Evolutionary conservation across 106 monocot genomes (phyloP).

Genomic region (Apostasia ramifera): DNA sequence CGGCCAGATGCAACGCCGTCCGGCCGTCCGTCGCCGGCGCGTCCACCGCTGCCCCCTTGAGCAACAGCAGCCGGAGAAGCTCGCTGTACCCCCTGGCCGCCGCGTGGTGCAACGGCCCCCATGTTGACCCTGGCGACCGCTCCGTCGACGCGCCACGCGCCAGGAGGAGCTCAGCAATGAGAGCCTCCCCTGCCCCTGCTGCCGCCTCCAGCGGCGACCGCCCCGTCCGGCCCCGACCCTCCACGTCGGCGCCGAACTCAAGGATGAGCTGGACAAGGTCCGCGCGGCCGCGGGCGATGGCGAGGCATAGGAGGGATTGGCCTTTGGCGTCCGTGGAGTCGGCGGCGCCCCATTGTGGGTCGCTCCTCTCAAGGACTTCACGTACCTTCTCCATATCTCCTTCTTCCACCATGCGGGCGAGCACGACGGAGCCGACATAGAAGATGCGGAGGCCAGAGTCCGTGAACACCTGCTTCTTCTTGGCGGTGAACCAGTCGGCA

Average conservation of each 20-base stretch:
- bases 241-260: slow-evolving; percentile 39
- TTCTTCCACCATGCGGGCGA: slow-evolving; percentile 25
- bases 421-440: slow-evolving; percentile 47
- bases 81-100: slow-evolving; percentile 33
- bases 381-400: slow-evolving; percentile 36
- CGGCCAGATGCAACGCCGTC: slow-evolving; percentile 42
- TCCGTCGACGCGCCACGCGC: slow-evolving; percentile 29
- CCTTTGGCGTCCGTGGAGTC: slow-evolving; percentile 32
- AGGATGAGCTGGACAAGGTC: slow-evolving; percentile 51
- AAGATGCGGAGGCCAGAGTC: slow-evolving; percentile 30
- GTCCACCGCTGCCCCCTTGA: slow-evolving; percentile 26
- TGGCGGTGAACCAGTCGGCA: slow-evolving; percentile 46
- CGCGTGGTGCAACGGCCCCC: slow-evolving; percentile 36
- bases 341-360: slow-evolving; percentile 43
- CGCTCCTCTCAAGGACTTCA: slow-evolving; percentile 42
- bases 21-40: slow-evolving; percentile 25
- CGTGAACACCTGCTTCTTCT: slow-evolving; percentile 57
- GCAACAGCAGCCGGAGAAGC: slow-evolving; percentile 31
- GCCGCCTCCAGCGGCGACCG: slow-evolving; percentile 43
- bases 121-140: slow-evolving; percentile 10
- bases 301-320: slow-evolving; percentile 29
- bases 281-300: slow-evolving; percentile 25
- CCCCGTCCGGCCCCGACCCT: slow-evolving; percentile 15
- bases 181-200: slow-evolving; percentile 28
- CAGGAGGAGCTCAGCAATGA: slow-evolving; percentile 43